Evolutionary conservation across 164 flowering plant species (phyloP), one percentile per base, ranked within the genome.

Genomic region (Macadamia integrifolia): DNA sequence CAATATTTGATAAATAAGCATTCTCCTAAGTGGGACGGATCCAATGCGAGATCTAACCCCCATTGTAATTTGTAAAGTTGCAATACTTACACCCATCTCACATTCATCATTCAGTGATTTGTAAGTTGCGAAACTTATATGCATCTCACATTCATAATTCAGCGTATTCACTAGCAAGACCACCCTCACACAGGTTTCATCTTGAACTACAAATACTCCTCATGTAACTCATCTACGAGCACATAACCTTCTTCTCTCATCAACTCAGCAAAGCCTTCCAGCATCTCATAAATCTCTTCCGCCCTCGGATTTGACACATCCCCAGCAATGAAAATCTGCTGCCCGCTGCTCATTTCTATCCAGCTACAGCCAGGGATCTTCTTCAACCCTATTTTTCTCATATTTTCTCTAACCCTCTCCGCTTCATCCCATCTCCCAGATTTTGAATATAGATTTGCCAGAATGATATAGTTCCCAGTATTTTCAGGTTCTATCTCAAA

Each of bases 401-500:
- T 81, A 75, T 66, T 80, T 58, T 79, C 80, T 77, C 98, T 87
- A 14, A 87, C 74, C 71, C 17, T 73, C 64, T 82, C 88, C 40
- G 94, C 96, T 52, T 92, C 96, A 66, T 83, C 81, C 93, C 93
- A 88, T 75, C 79, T 88, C 64, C 88, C 86, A 61, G 93, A 88
- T 71, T 70, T 86, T n/a, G 93, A 77, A 77, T 82, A 90, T 35
- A 90, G 68, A 76, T 92, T 90, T 42, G 96, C 94, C 89, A 92
- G 79, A 40, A 85, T 69, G 44, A 83, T 66, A 69, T 83, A 87
- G 69, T 86, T 92, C 65, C 91, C 91, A 0, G 90, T 77, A 59
- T 85, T 88, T 64, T 86, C 87, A 52, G 94, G 96, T 71, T 88
- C 96, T 31, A 92, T 81, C 70, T 90, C 83, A 69, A 86, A 75